phyloP scores from a whole-genome alignment of 192 early-diverging fungal genomes.

The Neocallimastix lanati region DNA sequence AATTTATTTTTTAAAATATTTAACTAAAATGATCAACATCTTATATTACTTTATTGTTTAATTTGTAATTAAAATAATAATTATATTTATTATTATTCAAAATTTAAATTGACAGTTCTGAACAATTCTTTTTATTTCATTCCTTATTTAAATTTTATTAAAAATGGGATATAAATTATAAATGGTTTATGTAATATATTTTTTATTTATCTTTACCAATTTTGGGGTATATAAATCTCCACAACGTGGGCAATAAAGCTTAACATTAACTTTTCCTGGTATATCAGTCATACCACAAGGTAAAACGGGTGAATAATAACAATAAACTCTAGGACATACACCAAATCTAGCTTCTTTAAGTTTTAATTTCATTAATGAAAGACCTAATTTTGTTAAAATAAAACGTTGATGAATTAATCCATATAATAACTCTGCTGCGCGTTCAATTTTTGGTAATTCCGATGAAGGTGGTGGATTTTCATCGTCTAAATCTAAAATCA shows the following conservation, averaged over 20 bases:
- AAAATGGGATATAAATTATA: too few relatives aligned
- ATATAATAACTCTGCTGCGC: conserved; percentile 79
- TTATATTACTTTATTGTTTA: too few relatives aligned
- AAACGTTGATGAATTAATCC: conserved; percentile 86
- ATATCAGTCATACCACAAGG: conserved; percentile 56
- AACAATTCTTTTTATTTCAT: too few relatives aligned
- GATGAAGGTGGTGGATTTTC: conserved; percentile 9
- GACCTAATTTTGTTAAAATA: conserved; percentile 69
- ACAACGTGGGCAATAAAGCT: conserved; percentile 35
- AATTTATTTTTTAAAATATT: too few relatives aligned
- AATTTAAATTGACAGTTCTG: too few relatives aligned
- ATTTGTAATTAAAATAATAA: too few relatives aligned
- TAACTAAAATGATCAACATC: too few relatives aligned
- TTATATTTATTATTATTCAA: too few relatives aligned
- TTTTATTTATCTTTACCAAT: too few relatives aligned
- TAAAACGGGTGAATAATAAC: conserved; percentile 34
- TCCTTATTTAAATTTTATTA: too few relatives aligned
- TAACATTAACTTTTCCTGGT: conserved; percentile 46
- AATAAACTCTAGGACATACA: conserved; percentile 50
- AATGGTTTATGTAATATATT: too few relatives aligned
- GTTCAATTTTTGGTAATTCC: conserved; percentile 58
- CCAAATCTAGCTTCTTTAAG: conserved; percentile 63
- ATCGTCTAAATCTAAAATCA: conserved; percentile 78
- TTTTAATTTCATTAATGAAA: conserved; percentile 56
- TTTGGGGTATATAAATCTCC: too few relatives aligned